phyloP scores from a whole-genome alignment of 257 asterid species.

The Fraxinus anomala region DNA sequence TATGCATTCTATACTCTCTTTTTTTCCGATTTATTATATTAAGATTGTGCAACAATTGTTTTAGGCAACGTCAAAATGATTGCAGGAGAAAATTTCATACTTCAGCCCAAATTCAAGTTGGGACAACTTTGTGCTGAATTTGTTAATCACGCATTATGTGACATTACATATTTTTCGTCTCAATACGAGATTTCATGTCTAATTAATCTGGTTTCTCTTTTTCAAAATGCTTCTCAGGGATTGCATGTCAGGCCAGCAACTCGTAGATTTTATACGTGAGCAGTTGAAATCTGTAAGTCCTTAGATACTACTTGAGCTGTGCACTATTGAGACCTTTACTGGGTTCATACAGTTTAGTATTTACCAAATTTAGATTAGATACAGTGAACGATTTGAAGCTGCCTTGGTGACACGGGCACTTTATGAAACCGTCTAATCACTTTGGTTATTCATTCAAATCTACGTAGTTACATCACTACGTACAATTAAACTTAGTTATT shows the following conservation, averaged over 20 bases:
- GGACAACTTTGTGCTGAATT: not conserved
- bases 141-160: not conserved
- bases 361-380: not conserved
- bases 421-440: not conserved
- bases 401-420: not conserved
- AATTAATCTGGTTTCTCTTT: not conserved
- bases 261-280: conserved; percentile 54
- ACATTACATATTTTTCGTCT: not conserved
- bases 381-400: not conserved
- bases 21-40: not conserved
- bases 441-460: not conserved
- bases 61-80: not conserved
- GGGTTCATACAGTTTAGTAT: not conserved
- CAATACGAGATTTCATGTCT: not conserved
- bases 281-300: conserved; percentile 44
- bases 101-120: not conserved
- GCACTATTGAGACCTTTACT: not conserved
- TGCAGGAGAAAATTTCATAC: not conserved
- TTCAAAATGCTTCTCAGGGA: conserved; percentile 37
- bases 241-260: conserved; percentile 59
- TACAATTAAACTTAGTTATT: not conserved
- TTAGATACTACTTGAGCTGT: not conserved
- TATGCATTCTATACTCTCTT: not conserved
- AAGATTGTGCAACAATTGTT: not conserved
- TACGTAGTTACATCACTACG: not conserved